Evolutionary conservation across 371 early-diverging fungal species (phyloP).

Genomic region (Saksenaea oblongispora): DNA sequence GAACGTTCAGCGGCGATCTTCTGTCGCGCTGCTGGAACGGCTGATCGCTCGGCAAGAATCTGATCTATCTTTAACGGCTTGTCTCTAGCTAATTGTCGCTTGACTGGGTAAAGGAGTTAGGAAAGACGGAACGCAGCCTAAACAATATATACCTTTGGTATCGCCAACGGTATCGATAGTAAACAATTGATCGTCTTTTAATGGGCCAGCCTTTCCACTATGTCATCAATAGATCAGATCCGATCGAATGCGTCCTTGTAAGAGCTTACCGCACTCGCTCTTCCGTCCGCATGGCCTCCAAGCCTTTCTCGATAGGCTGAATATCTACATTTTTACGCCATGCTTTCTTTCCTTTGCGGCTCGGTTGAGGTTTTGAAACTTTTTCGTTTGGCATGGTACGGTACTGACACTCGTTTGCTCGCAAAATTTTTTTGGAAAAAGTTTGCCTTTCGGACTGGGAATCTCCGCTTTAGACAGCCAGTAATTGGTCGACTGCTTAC

Average conservation of each 20-base stretch:
- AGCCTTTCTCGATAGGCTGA: slow-evolving; percentile 69
- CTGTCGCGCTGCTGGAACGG: slow-evolving; percentile 42
- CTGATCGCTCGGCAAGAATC: slow-evolving; percentile 71
- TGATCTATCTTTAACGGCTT: slow-evolving; percentile 76
- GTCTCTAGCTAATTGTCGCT: slow-evolving; percentile 42
- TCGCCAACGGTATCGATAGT: slow-evolving; percentile 76
- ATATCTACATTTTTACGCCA: slow-evolving; percentile 95
- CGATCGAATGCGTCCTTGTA: not conserved
- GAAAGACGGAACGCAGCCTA: not conserved
- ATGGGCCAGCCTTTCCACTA: slow-evolving; percentile 57
- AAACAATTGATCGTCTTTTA: slow-evolving; percentile 68
- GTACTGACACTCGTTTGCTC: no score
- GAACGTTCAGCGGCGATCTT: slow-evolving; percentile 22
- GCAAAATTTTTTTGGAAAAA: no score
- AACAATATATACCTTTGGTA: slow-evolving; percentile 39
- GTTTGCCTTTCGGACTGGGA: no score
- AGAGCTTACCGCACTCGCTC: slow-evolving; percentile 66
- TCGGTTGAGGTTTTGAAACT: slow-evolving; percentile 35
- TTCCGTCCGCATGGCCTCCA: slow-evolving; percentile 78
- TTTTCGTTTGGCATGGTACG: slow-evolving; percentile 9
- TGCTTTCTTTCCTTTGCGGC: slow-evolving; percentile 89
- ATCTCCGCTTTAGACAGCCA: no score
- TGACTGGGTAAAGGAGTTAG: slow-evolving; percentile 20
- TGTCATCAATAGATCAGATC: not conserved
- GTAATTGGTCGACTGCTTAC: no score